Conservation (phyloP, 2,329 filamentous ascomycete genomes). For the Fusarium equiseti region DNA sequence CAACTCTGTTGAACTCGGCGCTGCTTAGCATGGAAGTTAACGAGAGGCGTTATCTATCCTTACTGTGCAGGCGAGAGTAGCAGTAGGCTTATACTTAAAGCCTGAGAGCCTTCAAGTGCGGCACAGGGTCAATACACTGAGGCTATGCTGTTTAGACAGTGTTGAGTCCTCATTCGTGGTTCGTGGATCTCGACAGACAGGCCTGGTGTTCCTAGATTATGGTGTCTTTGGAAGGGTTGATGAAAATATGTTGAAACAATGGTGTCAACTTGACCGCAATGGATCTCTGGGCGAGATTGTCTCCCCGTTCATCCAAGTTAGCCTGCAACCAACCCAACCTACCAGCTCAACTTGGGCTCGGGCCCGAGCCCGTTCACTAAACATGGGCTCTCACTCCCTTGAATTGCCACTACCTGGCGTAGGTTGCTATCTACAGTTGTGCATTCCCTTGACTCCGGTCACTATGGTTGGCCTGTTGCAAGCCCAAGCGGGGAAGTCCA, state of each 20-base stretch:
- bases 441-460: constrained; percentile 12
- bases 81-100: neutral
- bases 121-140: constrained; percentile 1
- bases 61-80: constrained; percentile 1
- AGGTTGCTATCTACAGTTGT: constrained; percentile 1
- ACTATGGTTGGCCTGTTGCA: constrained; percentile 14
- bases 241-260: constrained; percentile 7
- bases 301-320: neutral
- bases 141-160: neutral
- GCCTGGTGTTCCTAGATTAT: constrained; percentile 11
- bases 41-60: constrained; percentile 13
- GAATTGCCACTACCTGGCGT: neutral
- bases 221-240: constrained; percentile 4
- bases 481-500: constrained; percentile 12
- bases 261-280: constrained; percentile 2
- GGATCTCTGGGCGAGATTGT: neutral
- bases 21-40: constrained; percentile 27
- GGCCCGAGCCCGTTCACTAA: neutral
- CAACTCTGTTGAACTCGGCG: constrained; percentile 11
- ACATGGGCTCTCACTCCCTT: constrained; percentile 1
- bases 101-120: neutral
- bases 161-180: neutral
- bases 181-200: neutral
- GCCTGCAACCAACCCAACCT: neutral
- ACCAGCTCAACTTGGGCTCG: constrained; percentile 1